Evolutionary conservation across 495 filamentous ascomycete genomes (phyloP), one percentile per base, ranked within the genome.

Genomic region (Penicillium soppii): DNA sequence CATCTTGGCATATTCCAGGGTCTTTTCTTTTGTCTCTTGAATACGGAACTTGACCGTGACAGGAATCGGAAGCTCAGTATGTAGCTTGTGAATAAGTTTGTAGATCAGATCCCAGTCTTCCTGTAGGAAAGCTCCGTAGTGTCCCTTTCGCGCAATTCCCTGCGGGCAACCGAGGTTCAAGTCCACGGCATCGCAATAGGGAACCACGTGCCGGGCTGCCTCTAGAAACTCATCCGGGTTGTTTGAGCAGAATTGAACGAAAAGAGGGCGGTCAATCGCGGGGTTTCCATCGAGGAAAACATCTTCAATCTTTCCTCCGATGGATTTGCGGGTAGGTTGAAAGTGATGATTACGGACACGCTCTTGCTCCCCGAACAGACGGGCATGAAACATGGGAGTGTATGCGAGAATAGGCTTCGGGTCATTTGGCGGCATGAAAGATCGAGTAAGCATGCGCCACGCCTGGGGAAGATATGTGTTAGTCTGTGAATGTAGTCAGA

Each of bases 161-260:
- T 99, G 94, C 2, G 94, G 94, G 73, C 94, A 99, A n/a, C 94
- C 94, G 1, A 99, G 79, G 64, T 99, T 99, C 55, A 99, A 73
- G 66, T 99, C 95, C 7, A 99, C 88, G 2, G 92, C 94, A 62
- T 99, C 94, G 64, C 91, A 96, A 70, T 89, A 88, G 1, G 88
- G 88, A 3, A 84, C 81, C 0, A 89, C 90, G 43, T 87, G 75
- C 19, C 79, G 74, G 3, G 92, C 92, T 2, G 92, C 91, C 29
- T 76, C 72, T 13, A 96, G 73, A 4, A 97, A 77, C 41, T 87
- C 80, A 26, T 87, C 75, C 0, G 94, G 89, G 35, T 89, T 76
- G 64, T 99, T 97, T 40, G 92, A 84, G 74, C 95, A 97, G 73
- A 99, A 99, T 60, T 99, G 94, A 9, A 96, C 94, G 62, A 96